phyloP scores from a whole-genome alignment of 2,329 filamentous ascomycete genomes.

The Daldinia sp. region DNA sequence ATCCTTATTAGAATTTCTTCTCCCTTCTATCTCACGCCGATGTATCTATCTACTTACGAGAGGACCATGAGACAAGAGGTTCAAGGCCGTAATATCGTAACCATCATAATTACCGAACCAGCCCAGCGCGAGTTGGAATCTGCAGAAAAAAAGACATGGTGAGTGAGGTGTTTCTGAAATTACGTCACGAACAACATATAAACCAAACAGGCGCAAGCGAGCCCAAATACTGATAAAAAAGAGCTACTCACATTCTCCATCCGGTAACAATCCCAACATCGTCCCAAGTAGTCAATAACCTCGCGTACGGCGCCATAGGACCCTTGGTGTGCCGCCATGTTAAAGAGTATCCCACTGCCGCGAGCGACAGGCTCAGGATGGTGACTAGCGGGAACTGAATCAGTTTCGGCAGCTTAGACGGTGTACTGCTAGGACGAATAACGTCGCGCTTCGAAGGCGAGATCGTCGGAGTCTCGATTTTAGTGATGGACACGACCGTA shows the following conservation, averaged over 20 bases:
- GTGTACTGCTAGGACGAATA: conserved; percentile 13
- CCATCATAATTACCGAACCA: conserved; percentile 81
- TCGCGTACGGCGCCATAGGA: conserved; percentile 73
- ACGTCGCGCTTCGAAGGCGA: conserved; percentile 15
- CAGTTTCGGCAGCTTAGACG: conserved; percentile 52
- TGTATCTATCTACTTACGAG: conserved; percentile 57
- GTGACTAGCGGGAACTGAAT: conserved; percentile 63
- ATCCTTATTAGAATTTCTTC: conserved; percentile 5
- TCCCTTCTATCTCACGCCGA: conserved; percentile 4
- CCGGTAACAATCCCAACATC: conserved; percentile 64
- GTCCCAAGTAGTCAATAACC: conserved; percentile 66
- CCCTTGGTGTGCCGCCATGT: conserved; percentile 66
- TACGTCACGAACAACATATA: conserved; percentile 19
- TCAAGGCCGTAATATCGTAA: conserved; percentile 71
- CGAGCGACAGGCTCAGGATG: conserved; percentile 67
- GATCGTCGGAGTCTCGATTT: conserved; percentile 39
- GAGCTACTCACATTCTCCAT: conserved; percentile 63
- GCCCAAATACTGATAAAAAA: not conserved
- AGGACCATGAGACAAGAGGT: conserved; percentile 77
- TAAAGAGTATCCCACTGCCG: conserved; percentile 69
- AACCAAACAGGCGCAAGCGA: not conserved
- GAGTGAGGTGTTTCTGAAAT: conserved; percentile 50
- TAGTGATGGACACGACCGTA: conserved; percentile 40
- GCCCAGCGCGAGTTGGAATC: conserved; percentile 72
- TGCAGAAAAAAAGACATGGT: conserved; percentile 56